Percentiles rank a stretch among this genome's conserved stretches.
These are phyloP conservation scores for Acacia confusa DNA, from an alignment of 306 rosid genomes.

Conservation along the genomic window DNA sequence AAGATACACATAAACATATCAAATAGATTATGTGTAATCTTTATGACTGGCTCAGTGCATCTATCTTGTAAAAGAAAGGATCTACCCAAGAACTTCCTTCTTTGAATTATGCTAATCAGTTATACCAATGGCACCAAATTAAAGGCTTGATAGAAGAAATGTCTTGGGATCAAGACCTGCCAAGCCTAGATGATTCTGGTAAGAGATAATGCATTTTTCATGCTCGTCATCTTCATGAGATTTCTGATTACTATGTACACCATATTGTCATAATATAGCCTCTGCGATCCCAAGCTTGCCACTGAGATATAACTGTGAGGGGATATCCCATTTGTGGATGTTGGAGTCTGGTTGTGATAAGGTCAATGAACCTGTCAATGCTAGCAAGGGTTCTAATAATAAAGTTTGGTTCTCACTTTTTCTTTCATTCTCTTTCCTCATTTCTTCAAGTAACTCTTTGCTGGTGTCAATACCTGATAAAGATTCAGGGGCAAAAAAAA, in stretches of 20 bases:
- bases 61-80: not conserved
- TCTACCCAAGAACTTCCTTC: not conserved
- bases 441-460: slow-evolving; percentile 68
- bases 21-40: not conserved
- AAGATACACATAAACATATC: not conserved
- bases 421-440: slow-evolving; percentile 62
- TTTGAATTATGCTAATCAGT: slow-evolving; percentile 21
- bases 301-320: slow-evolving; percentile 70
- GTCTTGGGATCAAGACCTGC: slow-evolving; percentile 30
- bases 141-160: slow-evolving; percentile 25
- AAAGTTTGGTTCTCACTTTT: slow-evolving; percentile 53
- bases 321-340: slow-evolving; percentile 80
- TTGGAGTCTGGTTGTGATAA: slow-evolving; percentile 60
- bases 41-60: not conserved
- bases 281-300: slow-evolving; percentile 63
- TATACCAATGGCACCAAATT: slow-evolving; percentile 28
- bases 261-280: slow-evolving; percentile 60
- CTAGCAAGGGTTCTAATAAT: slow-evolving; percentile 71
- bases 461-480: slow-evolving; percentile 80
- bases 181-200: slow-evolving; percentile 21
- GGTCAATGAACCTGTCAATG: slow-evolving; percentile 66
- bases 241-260: slow-evolving; percentile 21
- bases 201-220: slow-evolving; percentile 25
- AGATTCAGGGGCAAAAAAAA: slow-evolving; percentile 9
- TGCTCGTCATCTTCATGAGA: slow-evolving; percentile 1